Evolutionary conservation across 257 asterid species (phyloP), one percentile per base, ranked within the genome.

Genomic region (Eustoma russellianum): DNA sequence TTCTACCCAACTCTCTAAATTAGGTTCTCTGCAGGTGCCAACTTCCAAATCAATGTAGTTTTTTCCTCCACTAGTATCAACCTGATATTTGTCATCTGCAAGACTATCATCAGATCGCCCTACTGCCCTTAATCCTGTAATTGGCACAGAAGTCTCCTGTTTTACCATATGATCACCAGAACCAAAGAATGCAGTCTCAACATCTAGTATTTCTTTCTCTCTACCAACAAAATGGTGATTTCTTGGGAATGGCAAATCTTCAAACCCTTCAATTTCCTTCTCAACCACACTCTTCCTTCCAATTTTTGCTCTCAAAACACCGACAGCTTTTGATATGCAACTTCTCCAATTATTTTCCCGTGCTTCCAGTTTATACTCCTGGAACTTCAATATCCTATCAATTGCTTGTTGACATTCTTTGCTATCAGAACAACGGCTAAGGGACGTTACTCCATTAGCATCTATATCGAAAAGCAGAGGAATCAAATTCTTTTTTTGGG

Each of bases 401-500:
- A 81, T 28, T 5, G 86, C 85, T 57, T 89, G 94, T 59, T 71
- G 78, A 44, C 75, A 62, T 43, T 84, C 88, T 82, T 83, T 88
- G 65, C 67, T 70, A 13, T 77, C 95, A 0, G 69, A 60, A 44
- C 63, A 67, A 4, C 72, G 66, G 57, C 66, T 76, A 33, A 70
- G 59, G 16, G 65, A 56, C 2, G 68, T 66, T 9, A 74, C 57
- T 53, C 83, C 89, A 44, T 63, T 49, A 0, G 75, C 66, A 50
- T 83, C 81, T 0, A 83, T 77, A 68, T 81, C 88, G 48, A 88
- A 85, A 62, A 85, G 79, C 58, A 88, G 52, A 30, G 95, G 97
- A 41, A 88, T 80, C 67, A 88, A 60, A 70, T 88, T 88, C 79
- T 85, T 88, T 67, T 88, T 88, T 62, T 88, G 97, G 1, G 86